These are phyloP conservation scores for Lanmaoa pseudosensibilis DNA, from an alignment of 768 basidiomycete genomes.

Conservation along the genomic window DNA sequence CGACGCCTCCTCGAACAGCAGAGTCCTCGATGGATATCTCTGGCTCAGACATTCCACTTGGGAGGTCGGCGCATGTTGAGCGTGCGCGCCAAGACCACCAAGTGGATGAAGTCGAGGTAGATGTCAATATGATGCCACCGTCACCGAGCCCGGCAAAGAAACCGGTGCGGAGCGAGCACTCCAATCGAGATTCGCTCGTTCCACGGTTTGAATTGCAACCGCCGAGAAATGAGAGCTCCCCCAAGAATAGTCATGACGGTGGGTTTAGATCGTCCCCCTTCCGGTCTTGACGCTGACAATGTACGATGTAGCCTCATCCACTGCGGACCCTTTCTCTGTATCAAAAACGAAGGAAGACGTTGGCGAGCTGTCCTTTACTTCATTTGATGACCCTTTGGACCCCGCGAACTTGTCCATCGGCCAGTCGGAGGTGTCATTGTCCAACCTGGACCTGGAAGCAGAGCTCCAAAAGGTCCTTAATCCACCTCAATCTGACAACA, in stretches of 20 bases:
- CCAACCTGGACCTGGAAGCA: constrained; percentile 33
- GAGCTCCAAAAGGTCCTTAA: constrained; percentile 28
- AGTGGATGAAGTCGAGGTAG: constrained; percentile 36
- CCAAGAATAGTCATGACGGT: constrained; percentile 19
- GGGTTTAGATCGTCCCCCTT: constrained; percentile 3
- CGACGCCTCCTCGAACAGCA: constrained; percentile 22
- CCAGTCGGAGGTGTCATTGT: constrained; percentile 38
- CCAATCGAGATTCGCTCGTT: constrained; percentile 33
- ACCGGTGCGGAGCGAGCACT: constrained; percentile 13
- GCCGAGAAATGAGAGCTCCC: constrained; percentile 22
- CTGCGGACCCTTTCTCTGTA: constrained; percentile 23
- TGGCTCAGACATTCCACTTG: constrained; percentile 29
- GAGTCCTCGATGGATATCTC: constrained; percentile 27
- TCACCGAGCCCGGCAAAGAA: constrained; percentile 48
- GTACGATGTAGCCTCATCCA: constrained; percentile 9
- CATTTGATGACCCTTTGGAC: constrained; percentile 31
- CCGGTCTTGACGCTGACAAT: background rate
- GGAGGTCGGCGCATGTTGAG: constrained; percentile 42
- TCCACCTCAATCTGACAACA: constrained; percentile 10
- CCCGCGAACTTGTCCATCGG: constrained; percentile 37
- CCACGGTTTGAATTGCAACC: constrained; percentile 34
- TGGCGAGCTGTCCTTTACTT: constrained; percentile 29
- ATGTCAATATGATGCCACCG: constrained; percentile 47
- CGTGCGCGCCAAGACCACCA: constrained; percentile 29
- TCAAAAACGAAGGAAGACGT: constrained; percentile 27